phyloP scores from a whole-genome alignment of 257 asterid genomes.

The Pogostemon cablin region DNA sequence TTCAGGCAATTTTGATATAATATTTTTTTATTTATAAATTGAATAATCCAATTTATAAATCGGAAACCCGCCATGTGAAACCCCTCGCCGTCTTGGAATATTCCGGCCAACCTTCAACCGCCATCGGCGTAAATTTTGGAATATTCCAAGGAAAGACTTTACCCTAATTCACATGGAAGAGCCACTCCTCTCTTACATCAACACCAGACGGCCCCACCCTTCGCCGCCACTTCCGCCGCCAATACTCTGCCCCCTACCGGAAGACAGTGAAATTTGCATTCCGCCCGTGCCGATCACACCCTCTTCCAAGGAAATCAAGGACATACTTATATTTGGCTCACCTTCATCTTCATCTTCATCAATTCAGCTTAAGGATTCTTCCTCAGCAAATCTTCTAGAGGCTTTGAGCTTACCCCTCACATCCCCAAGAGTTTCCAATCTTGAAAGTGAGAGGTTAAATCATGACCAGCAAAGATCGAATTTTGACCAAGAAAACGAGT shows the following conservation, averaged over 20 bases:
- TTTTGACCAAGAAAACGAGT: constrained; percentile 48
- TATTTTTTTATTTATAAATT: too few species aligned
- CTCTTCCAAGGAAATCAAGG: constrained; percentile 63
- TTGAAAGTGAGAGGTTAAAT: constrained; percentile 35
- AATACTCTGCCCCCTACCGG: constrained; percentile 67
- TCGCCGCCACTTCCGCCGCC: constrained; percentile 45
- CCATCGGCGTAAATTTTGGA: constrained; percentile 19
- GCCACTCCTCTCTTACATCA: constrained; percentile 62
- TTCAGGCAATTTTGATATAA: not conserved
- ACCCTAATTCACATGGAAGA: constrained; percentile 57
- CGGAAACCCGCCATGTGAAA: constrained; percentile 13
- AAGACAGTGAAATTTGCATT: constrained; percentile 57
- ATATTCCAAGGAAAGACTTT: constrained; percentile 19
- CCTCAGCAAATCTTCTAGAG: constrained; percentile 47
- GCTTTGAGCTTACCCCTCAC: constrained; percentile 42
- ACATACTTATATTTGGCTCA: constrained; percentile 71
- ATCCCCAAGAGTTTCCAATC: constrained; percentile 39
- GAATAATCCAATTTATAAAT: not conserved
- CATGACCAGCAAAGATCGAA: constrained; percentile 30
- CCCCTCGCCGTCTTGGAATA: constrained; percentile 9
- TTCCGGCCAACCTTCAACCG: constrained; percentile 17
- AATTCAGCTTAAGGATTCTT: constrained; percentile 36
- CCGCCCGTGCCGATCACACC: constrained; percentile 65
- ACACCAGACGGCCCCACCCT: constrained; percentile 37
- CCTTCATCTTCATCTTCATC: constrained; percentile 53